Conservation (phyloP, 1,284 basidiomycete species). For the Ceratorhiza oryzae-sativae region DNA sequence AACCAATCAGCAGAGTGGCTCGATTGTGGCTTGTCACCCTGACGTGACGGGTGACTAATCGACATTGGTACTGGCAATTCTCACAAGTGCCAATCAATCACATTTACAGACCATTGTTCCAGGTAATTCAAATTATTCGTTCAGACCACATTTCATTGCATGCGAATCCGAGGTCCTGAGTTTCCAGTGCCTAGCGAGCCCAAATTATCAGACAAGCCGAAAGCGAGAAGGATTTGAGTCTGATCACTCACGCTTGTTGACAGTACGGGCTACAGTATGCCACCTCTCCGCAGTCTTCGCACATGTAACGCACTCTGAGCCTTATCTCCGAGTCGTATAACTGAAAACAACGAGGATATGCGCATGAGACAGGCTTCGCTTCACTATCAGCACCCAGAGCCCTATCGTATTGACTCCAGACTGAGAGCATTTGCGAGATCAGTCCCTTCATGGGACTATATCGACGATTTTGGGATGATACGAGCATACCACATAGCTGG, state of each 20-base stretch:
- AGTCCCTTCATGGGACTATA: neutral
- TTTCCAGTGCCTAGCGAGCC: neutral
- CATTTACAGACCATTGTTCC: no score
- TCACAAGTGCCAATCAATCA: neutral
- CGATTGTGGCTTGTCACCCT: no score
- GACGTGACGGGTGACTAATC: no score
- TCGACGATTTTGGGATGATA: neutral
- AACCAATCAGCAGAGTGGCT: no score
- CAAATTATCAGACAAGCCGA: no score
- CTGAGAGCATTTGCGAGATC: neutral
- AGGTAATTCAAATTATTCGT: neutral
- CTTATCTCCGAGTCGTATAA: neutral
- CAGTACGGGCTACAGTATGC: neutral
- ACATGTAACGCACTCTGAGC: constrained; percentile 1
- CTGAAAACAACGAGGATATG: constrained; percentile 7
- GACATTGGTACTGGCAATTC: no score
- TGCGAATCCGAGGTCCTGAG: neutral
- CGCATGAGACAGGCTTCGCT: neutral
- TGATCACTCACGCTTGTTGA: constrained; percentile 2
- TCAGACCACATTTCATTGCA: neutral
- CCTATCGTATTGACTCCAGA: neutral
- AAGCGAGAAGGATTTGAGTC: no score
- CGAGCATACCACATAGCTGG: neutral
- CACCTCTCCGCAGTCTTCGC: neutral
- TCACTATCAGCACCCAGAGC: neutral